Percentiles rank a stretch among this genome's conserved stretches.
These are phyloP conservation scores for Cladophialophora exuberans DNA, from an alignment of 2,329 filamentous ascomycete species.

Conservation along the genomic window DNA sequence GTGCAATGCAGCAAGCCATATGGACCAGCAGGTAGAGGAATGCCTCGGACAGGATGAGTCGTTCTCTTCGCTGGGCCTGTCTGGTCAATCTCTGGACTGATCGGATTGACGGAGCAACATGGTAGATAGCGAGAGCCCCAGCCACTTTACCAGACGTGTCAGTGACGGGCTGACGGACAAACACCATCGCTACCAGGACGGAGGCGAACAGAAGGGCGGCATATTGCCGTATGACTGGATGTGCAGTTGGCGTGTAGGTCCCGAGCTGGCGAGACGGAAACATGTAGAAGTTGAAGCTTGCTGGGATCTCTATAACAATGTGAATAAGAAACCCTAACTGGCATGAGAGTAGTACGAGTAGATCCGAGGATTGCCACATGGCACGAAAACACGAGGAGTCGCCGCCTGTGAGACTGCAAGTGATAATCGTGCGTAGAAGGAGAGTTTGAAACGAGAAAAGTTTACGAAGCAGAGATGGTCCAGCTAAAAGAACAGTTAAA, in stretches of 20 bases:
- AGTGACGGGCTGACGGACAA: conserved; percentile 36
- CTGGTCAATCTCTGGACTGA: conserved; percentile 31
- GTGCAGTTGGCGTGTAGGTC: conserved; percentile 38
- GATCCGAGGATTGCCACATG: background rate
- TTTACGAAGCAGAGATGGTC: no score
- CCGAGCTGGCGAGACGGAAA: conserved; percentile 38
- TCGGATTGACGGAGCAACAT: conserved; percentile 39
- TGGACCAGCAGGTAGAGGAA: conserved; percentile 32
- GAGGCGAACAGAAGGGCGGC: conserved; percentile 42
- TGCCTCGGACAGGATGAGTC: conserved; percentile 27
- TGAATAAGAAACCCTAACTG: conserved; percentile 38
- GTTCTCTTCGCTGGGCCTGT: conserved; percentile 17
- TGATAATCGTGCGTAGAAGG: background rate
- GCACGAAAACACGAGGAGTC: no score
- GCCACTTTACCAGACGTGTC: conserved; percentile 37
- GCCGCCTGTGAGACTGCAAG: background rate
- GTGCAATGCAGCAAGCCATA: conserved; percentile 20
- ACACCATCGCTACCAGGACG: conserved; percentile 40
- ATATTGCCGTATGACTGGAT: conserved; percentile 44
- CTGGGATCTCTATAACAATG: conserved; percentile 41
- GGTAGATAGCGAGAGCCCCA: conserved; percentile 41
- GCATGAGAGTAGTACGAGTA: background rate
- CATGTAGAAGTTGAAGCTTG: conserved; percentile 43
- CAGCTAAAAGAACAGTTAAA: background rate
- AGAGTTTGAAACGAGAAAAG: background rate